Evolutionary conservation across 495 filamentous ascomycete genomes (phyloP).

Genomic region (Neohortaea acidophila): DNA sequence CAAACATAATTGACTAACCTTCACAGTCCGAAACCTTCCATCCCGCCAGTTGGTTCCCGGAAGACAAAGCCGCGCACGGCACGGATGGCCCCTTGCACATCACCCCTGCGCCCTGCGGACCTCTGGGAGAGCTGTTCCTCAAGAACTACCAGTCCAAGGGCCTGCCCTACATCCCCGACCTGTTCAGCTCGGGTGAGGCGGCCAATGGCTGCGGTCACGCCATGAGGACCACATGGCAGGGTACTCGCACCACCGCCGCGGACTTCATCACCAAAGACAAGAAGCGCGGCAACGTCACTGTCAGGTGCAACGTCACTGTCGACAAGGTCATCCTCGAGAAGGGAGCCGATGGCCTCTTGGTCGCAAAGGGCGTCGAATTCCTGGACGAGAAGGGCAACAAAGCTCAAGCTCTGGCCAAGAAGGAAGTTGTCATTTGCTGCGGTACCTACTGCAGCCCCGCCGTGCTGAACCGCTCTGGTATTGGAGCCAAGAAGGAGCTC

Average conservation of each 20-base stretch:
- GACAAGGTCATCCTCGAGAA: conserved; percentile 13
- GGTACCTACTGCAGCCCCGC: conserved; percentile 13
- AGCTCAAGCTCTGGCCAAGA: conserved; percentile 1
- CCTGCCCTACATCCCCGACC: conserved; percentile 33
- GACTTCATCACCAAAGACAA: conserved; percentile 31
- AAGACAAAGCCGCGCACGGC: conserved; percentile 18
- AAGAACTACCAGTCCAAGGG: conserved; percentile 35
- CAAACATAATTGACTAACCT: neutral
- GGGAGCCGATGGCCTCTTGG: neutral
- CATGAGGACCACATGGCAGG: conserved; percentile 35
- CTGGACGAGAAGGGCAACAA: conserved; percentile 5
- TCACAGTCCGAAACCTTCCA: conserved; percentile 10
- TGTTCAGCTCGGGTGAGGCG: conserved; percentile 35
- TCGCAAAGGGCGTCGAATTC: conserved; percentile 6
- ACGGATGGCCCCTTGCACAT: conserved; percentile 32
- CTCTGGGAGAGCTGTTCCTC: conserved; percentile 33
- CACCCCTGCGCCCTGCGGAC: conserved; percentile 36
- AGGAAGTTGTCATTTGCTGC: conserved; percentile 10
- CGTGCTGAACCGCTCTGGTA: conserved; percentile 11
- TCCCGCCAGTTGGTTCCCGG: conserved; percentile 26
- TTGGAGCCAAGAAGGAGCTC: conserved; percentile 11
- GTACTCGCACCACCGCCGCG: conserved; percentile 33
- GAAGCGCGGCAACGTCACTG: conserved; percentile 5
- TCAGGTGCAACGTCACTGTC: conserved; percentile 4
- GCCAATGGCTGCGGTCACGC: conserved; percentile 39